Base-by-base conservation (phyloP, 2,329 filamentous ascomycete genomes). In the Lachnellula subtilissima region DNA sequence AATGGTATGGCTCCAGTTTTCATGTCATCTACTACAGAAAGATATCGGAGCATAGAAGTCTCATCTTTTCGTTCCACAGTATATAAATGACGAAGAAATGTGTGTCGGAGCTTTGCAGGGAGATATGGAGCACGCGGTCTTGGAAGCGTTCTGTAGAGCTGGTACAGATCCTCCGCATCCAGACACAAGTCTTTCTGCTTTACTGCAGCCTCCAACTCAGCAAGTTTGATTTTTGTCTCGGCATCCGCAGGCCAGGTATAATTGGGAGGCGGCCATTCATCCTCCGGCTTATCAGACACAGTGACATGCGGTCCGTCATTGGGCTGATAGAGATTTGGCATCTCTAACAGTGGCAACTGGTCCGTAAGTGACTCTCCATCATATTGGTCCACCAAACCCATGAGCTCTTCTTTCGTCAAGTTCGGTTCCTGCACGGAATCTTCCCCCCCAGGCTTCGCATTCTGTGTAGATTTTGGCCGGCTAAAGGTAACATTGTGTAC, bases 21-120 rank as follows among this genome's bases (percentile, higher is more conserved):
- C 74, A 95, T 87, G 65, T 99, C 93, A 60, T 92, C 85, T 17
- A 97, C 78, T 23, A 97, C 76, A 5, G 85, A 84, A 60, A 97
- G 86, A 72, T 93, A 97, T 53, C 89, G 86, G 65, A 89, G 76
- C 87, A 91, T 95, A 48, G 84, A 60, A 73, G 76, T 74, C 55
- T 70, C 68, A 42, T 70, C 63, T 48, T 70, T 71, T 19, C 51
- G 58, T 51, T 70, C 65, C 4, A 71, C 63, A 7, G 67, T 56
- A 22, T 65, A 60, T 37, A 71, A 55, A 58, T 65, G 59, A 32
- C 61, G 66, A 42, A 71, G 64, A 50, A 71, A 58, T 51, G 53
- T 62, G 50, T 70, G 68, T 40, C 69, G 59, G 5, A 55, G 55
- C 22, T 56, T 59, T 15, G 67, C 40, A 25, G 60, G 54, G 15